Conservation (phyloP, 2,329 filamentous ascomycete genomes). For the Nigrograna mackinnonii region DNA sequence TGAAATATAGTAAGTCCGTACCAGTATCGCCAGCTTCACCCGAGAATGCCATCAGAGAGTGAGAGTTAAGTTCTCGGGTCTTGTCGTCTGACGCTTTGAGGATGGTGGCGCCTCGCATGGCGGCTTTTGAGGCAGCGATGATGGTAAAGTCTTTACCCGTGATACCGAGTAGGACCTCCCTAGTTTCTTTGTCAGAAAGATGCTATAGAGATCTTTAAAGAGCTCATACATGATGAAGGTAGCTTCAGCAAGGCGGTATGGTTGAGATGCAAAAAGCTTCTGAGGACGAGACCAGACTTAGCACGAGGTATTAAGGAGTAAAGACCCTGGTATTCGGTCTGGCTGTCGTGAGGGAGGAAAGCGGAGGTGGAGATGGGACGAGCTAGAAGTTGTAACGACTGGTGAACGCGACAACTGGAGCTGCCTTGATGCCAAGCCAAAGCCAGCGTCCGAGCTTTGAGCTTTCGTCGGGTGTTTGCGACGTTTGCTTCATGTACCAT, state of each 20-base stretch:
- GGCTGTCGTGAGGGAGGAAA: too few species aligned
- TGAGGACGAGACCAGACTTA: too few species aligned
- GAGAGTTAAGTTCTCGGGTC: conserved; percentile 87
- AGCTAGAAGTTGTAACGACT: too few species aligned
- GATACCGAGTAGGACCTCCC: conserved; percentile 97
- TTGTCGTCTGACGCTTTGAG: conserved; percentile 97
- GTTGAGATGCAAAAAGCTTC: too few species aligned
- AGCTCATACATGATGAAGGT: conserved; percentile 34
- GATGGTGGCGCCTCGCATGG: conserved; percentile 95
- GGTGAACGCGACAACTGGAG: conserved; percentile 13
- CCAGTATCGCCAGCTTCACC: conserved; percentile 96
- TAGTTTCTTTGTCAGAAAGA: conserved; percentile 46
- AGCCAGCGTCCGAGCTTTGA: not conserved
- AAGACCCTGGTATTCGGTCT: too few species aligned
- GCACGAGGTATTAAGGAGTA: too few species aligned
- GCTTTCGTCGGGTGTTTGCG: too few species aligned
- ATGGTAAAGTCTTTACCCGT: conserved; percentile 99
- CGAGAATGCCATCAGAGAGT: conserved; percentile 92
- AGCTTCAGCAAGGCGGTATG: conserved; percentile 7
- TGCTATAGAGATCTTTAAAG: not conserved
- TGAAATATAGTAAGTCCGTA: too few species aligned
- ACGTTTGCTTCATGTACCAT: too few species aligned
- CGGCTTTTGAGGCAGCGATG: conserved; percentile 95
- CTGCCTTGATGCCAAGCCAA: conserved; percentile 10
- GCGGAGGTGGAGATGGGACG: too few species aligned